These are phyloP conservation scores for Echinosophora koreensis DNA, from an alignment of 306 rosid genomes.

Conservation along the genomic window DNA sequence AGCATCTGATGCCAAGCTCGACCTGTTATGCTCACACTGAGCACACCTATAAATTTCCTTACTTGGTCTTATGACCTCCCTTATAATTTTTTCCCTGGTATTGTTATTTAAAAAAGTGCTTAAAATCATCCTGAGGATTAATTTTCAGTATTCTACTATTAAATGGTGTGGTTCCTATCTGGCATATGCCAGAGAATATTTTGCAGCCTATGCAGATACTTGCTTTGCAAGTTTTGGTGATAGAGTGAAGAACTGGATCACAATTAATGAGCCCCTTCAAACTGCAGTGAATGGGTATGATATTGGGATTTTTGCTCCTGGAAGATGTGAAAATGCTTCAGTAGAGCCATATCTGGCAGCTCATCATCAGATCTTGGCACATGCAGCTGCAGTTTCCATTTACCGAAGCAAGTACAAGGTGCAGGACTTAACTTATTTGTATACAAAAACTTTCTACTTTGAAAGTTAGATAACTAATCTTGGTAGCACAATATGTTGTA, in stretches of 20 bases:
- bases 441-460: neutral
- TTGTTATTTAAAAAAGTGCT: slow-evolving; percentile 3
- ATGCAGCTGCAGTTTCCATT: slow-evolving; percentile 79
- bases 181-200: slow-evolving; percentile 71
- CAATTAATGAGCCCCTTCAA: slow-evolving; percentile 91
- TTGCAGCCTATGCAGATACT: slow-evolving; percentile 80
- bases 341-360: slow-evolving; percentile 81
- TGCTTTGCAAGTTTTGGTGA: slow-evolving; percentile 95
- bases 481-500: slow-evolving; percentile 15
- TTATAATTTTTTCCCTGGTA: neutral
- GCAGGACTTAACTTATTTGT: slow-evolving; percentile 29
- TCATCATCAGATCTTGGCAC: slow-evolving; percentile 91
- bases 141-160: slow-evolving; percentile 21
- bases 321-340: slow-evolving; percentile 66
- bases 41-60: neutral
- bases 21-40: neutral
- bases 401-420: slow-evolving; percentile 90
- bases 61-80: neutral
- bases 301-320: slow-evolving; percentile 75
- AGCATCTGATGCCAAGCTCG: slow-evolving; percentile 12
- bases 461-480: neutral
- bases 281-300: slow-evolving; percentile 83
- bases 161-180: slow-evolving; percentile 39
- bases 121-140: slow-evolving; percentile 3
- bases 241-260: slow-evolving; percentile 91